Evolutionary conservation across 163 green algal species (phyloP).

Genomic region (Volvox carteri): DNA sequence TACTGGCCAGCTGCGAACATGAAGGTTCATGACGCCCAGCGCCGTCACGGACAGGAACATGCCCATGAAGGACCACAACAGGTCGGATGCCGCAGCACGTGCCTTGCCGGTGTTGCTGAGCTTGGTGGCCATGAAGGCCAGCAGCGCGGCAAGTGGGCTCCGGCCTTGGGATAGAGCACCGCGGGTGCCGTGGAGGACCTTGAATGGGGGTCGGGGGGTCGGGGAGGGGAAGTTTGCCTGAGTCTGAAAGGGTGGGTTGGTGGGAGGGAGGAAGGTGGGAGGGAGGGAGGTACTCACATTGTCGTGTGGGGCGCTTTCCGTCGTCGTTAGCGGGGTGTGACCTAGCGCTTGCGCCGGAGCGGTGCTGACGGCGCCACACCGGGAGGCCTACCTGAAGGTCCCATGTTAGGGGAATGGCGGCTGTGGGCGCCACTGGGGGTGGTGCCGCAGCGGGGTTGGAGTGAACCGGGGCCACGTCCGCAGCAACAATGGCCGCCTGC

Average conservation of each 20-base stretch:
- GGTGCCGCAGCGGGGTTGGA: neutral
- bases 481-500: neutral
- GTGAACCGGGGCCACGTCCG: neutral
- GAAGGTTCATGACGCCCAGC: conserved; percentile 41
- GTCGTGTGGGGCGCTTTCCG: too few relatives aligned
- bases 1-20: conserved; percentile 43
- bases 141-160: neutral
- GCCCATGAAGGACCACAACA: conserved; percentile 48
- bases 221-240: neutral
- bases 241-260: neutral
- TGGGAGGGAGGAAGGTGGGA: neutral
- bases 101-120: conserved; percentile 38
- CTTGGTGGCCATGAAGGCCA: conserved; percentile 13
- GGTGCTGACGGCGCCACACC: too few relatives aligned
- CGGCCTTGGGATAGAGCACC: neutral
- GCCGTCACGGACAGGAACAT: conserved; percentile 43
- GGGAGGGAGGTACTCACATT: too few relatives aligned
- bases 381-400: conserved; percentile 21
- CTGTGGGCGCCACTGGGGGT: too few relatives aligned
- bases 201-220: neutral
- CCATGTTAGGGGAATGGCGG: too few relatives aligned
- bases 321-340: too few relatives aligned
- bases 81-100: neutral
- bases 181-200: conserved; percentile 28
- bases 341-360: too few relatives aligned